Conservation (phyloP, 2,329 filamentous ascomycete genomes). For the Aspergillus piperis region DNA sequence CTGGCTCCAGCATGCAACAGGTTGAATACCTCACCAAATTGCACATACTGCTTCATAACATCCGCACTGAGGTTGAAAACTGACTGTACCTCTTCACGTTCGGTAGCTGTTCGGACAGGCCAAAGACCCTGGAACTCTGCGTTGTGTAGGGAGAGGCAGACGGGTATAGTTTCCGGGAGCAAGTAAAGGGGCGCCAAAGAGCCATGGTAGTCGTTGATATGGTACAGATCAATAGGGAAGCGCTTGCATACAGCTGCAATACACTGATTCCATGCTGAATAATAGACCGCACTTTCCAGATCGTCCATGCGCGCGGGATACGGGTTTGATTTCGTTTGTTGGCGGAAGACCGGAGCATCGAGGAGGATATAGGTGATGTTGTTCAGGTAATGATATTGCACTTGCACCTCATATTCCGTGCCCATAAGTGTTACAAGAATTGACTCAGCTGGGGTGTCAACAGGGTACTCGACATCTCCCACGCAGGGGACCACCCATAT, state of each 20-base stretch:
- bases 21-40: slow-evolving; percentile 69
- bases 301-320: slow-evolving; percentile 70
- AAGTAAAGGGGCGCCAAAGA: slow-evolving; percentile 64
- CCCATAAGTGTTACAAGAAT: slow-evolving; percentile 64
- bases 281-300: slow-evolving; percentile 65
- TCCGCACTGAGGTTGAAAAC: slow-evolving; percentile 63
- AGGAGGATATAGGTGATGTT: slow-evolving; percentile 69
- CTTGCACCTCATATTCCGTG: slow-evolving; percentile 60
- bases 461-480: slow-evolving; percentile 63
- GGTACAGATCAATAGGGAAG: slow-evolving; percentile 64
- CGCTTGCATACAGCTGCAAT: slow-evolving; percentile 63
- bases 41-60: slow-evolving; percentile 61
- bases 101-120: slow-evolving; percentile 63
- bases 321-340: slow-evolving; percentile 62
- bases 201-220: slow-evolving; percentile 67
- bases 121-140: slow-evolving; percentile 69
- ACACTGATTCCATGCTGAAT: slow-evolving; percentile 69
- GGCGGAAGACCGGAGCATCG: slow-evolving; percentile 65
- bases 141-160: slow-evolving; percentile 65
- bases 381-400: slow-evolving; percentile 62
- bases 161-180: slow-evolving; percentile 62
- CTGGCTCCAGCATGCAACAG: slow-evolving; percentile 64
- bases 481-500: slow-evolving; percentile 65
- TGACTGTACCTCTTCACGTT: slow-evolving; percentile 62
- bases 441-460: slow-evolving; percentile 58